Percentiles rank a stretch among this genome's conserved stretches.
These are phyloP conservation scores for Colletotrichum costaricense DNA, from an alignment of 2,329 filamentous ascomycete species.

Conservation along the genomic window DNA sequence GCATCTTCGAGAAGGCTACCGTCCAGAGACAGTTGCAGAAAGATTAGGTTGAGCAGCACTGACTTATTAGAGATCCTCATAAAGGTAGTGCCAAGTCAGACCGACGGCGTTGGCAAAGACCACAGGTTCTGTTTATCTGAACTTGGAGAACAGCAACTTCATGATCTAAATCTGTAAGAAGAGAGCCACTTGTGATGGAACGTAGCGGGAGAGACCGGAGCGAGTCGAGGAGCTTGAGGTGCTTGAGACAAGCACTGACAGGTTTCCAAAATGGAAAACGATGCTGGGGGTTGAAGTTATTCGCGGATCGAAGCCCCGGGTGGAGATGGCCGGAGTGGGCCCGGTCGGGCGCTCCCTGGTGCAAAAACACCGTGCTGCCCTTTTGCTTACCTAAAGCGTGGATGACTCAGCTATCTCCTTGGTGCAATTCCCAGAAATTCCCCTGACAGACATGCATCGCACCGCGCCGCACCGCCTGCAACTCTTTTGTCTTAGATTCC, in stretches of 20 bases:
- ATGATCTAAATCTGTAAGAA: background rate
- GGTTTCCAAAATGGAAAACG: background rate
- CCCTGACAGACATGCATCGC: slow-evolving; percentile 7
- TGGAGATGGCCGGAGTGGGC: background rate
- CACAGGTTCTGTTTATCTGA: background rate
- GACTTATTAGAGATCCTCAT: background rate
- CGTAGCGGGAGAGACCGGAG: background rate
- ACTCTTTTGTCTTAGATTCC: background rate
- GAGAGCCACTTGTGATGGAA: background rate
- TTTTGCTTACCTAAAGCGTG: background rate
- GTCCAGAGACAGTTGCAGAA: background rate
- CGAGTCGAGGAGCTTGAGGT: background rate
- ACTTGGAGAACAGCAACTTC: background rate
- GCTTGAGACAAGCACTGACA: slow-evolving; percentile 25
- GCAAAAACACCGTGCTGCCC: background rate
- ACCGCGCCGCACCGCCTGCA: background rate
- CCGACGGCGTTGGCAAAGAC: background rate
- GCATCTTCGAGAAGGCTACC: background rate
- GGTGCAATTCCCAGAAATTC: background rate
- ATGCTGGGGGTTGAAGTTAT: slow-evolving; percentile 25
- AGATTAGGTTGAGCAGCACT: background rate
- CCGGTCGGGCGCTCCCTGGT: background rate
- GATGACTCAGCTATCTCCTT: slow-evolving; percentile 19
- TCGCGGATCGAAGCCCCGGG: slow-evolving; percentile 1
- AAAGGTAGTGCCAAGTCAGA: background rate